phyloP scores from a whole-genome alignment of 192 early-diverging fungal species.

The Podila minutissima region DNA sequence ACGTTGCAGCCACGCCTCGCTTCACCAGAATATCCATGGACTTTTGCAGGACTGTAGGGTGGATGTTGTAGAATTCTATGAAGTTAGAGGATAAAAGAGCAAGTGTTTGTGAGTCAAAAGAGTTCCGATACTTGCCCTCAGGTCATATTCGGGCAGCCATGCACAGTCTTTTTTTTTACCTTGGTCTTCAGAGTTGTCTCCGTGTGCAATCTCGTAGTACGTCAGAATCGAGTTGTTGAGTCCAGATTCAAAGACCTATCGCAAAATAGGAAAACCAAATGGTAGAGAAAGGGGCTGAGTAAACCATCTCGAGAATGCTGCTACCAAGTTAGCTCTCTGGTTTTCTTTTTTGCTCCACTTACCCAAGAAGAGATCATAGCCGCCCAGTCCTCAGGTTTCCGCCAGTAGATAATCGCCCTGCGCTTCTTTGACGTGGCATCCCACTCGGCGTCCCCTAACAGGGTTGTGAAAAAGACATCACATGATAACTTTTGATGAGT shows the following conservation, averaged over 20 bases:
- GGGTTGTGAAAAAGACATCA: neutral
- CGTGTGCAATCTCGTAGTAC: slow-evolving; percentile 88
- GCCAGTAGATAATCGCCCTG: slow-evolving; percentile 83
- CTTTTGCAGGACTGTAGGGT: slow-evolving; percentile 75
- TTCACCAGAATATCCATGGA: slow-evolving; percentile 85
- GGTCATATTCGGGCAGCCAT: too few species aligned
- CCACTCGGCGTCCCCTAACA: slow-evolving; percentile 67
- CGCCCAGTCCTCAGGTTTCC: slow-evolving; percentile 93
- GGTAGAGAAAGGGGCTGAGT: neutral
- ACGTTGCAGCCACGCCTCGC: slow-evolving; percentile 85
- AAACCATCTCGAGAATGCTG: neutral
- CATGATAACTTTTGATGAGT: too few species aligned
- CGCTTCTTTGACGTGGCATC: slow-evolving; percentile 56
- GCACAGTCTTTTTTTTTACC: neutral
- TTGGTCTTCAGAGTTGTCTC: slow-evolving; percentile 80
- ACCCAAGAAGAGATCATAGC: slow-evolving; percentile 85
- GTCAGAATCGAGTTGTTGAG: slow-evolving; percentile 86
- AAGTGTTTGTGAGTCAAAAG: too few species aligned
- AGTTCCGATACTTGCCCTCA: too few species aligned
- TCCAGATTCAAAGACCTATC: slow-evolving; percentile 73
- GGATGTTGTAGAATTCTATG: slow-evolving; percentile 80
- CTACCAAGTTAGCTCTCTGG: neutral
- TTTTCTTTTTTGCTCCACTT: slow-evolving; percentile 10
- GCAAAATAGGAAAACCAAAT: slow-evolving; percentile 9
- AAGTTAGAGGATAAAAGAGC: too few species aligned